Conservation (phyloP, 306 rosid genomes). For the Datisca glomerata region DNA sequence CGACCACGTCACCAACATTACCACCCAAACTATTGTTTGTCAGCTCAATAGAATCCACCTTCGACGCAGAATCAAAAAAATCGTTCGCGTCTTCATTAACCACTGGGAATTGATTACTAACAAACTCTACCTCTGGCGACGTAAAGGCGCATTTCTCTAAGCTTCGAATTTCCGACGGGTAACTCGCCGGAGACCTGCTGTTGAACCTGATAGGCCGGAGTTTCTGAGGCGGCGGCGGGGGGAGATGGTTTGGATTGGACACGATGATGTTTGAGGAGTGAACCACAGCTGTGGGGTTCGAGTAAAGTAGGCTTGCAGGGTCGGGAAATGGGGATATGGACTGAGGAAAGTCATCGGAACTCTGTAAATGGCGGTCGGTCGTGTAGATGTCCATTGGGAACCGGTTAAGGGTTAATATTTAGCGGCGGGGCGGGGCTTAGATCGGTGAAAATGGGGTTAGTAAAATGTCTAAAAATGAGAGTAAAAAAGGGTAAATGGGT, state of each 20-base stretch:
- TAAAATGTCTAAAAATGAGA: no score
- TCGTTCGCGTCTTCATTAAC: slow-evolving; percentile 6
- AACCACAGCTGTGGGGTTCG: slow-evolving; percentile 16
- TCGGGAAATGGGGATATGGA: slow-evolving; percentile 60
- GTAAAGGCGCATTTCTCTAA: slow-evolving; percentile 1
- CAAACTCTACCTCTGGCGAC: slow-evolving; percentile 7
- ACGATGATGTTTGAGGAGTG: slow-evolving; percentile 13
- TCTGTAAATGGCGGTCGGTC: slow-evolving; percentile 26
- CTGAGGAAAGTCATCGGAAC: slow-evolving; percentile 31
- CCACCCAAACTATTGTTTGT: background rate
- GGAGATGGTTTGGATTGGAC: slow-evolving; percentile 14
- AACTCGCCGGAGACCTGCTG: slow-evolving; percentile 19
- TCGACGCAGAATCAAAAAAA: slow-evolving; percentile 8
- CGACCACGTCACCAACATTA: background rate
- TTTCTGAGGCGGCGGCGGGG: slow-evolving; percentile 55
- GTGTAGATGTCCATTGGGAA: slow-evolving; percentile 21
- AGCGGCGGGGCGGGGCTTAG: slow-evolving; percentile 30
- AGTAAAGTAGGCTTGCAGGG: slow-evolving; percentile 40
- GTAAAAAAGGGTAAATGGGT: slow-evolving; percentile 21
- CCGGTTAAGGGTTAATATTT: slow-evolving; percentile 12
- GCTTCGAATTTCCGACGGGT: slow-evolving; percentile 8
- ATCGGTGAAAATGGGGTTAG: slow-evolving; percentile 32
- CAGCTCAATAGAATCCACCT: slow-evolving; percentile 9
- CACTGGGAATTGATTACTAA: slow-evolving; percentile 3
- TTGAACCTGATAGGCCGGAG: slow-evolving; percentile 68